These are phyloP conservation scores for Beauveria brongniartii DNA, from an alignment of 2,329 filamentous ascomycete species.

Conservation along the genomic window DNA sequence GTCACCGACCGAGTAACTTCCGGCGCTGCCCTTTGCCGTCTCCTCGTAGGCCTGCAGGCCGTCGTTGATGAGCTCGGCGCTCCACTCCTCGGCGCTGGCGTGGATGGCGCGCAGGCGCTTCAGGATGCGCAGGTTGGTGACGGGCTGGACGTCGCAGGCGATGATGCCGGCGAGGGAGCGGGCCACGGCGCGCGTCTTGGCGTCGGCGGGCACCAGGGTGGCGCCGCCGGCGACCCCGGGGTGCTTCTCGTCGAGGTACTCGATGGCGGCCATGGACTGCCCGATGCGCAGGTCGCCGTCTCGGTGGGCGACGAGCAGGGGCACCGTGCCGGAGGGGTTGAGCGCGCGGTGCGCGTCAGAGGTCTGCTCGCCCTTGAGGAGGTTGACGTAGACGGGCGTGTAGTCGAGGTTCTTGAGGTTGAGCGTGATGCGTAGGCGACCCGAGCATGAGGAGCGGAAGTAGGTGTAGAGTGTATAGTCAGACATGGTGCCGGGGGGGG, in stretches of 20 bases:
- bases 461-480: slow-evolving; percentile 47
- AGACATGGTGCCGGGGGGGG: slow-evolving; percentile 15
- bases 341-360: slow-evolving; percentile 33
- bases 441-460: slow-evolving; percentile 55
- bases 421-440: slow-evolving; percentile 51
- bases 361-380: slow-evolving; percentile 45
- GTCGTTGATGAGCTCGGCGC: slow-evolving; percentile 38
- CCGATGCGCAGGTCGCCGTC: slow-evolving; percentile 33
- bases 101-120: slow-evolving; percentile 38
- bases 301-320: slow-evolving; percentile 38
- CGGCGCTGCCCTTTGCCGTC: slow-evolving; percentile 29
- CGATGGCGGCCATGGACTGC: slow-evolving; percentile 52
- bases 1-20: slow-evolving; percentile 48
- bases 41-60: slow-evolving; percentile 51
- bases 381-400: slow-evolving; percentile 40
- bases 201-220: slow-evolving; percentile 39
- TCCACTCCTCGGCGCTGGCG: slow-evolving; percentile 39
- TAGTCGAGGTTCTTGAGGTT: slow-evolving; percentile 45
- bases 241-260: slow-evolving; percentile 52
- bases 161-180: slow-evolving; percentile 48
- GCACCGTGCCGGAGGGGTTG: slow-evolving; percentile 49
- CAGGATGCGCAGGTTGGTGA: slow-evolving; percentile 49
- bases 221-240: slow-evolving; percentile 21
- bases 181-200: slow-evolving; percentile 37
- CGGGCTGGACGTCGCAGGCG: slow-evolving; percentile 49